These are phyloP conservation scores for Coccomyxa sp. DNA, from an alignment of 139 green algal species.

Conservation along the genomic window DNA sequence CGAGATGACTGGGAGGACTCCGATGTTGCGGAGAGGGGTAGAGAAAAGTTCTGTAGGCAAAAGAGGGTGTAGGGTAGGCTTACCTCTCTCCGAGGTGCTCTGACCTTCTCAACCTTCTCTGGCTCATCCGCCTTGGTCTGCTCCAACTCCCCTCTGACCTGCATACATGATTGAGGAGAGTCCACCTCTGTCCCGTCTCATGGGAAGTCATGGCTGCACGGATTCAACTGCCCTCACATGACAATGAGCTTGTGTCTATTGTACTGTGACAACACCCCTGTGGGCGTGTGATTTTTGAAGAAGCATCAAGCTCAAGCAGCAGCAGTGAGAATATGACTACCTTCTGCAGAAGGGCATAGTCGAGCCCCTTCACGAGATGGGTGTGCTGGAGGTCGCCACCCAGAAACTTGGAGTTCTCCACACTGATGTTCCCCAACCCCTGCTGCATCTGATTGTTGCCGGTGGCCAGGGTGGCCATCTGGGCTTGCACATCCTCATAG, in stretches of 20 bases:
- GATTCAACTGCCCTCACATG: background rate
- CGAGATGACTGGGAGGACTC: background rate
- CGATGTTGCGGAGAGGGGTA: background rate
- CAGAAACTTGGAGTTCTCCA: slow-evolving; percentile 85
- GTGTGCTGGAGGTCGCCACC: slow-evolving; percentile 92
- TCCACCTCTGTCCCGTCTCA: too few relatives aligned
- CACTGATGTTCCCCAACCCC: slow-evolving; percentile 8
- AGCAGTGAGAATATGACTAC: too few relatives aligned
- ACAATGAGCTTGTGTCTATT: background rate
- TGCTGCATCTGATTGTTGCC: background rate
- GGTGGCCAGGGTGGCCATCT: slow-evolving; percentile 5
- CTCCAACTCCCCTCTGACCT: background rate
- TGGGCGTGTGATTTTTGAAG: background rate
- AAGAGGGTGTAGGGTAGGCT: background rate
- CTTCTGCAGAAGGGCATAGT: slow-evolving; percentile 91
- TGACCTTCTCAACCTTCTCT: background rate
- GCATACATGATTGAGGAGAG: too few relatives aligned
- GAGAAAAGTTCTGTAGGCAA: background rate
- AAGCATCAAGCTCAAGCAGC: background rate
- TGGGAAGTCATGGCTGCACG: too few relatives aligned
- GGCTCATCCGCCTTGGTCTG: slow-evolving; percentile 8
- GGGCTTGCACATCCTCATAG: slow-evolving; percentile 37
- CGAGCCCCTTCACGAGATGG: slow-evolving; percentile 91
- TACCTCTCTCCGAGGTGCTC: background rate
- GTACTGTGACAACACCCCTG: background rate